These are phyloP conservation scores for Trichoderma sp. DNA, from an alignment of 2,329 filamentous ascomycete species.

Conservation along the genomic window DNA sequence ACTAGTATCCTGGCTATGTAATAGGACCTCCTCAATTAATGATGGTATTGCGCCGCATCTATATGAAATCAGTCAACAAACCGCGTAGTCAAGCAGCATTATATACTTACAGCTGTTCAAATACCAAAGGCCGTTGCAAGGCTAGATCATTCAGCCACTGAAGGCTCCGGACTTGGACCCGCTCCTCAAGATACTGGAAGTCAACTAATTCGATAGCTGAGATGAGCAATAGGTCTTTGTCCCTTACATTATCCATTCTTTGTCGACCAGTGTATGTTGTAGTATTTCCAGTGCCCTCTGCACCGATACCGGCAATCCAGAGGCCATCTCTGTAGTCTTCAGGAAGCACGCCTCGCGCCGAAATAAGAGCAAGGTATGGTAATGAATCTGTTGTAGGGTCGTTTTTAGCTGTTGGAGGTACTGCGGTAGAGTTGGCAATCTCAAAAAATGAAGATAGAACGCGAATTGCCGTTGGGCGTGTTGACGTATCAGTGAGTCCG, in stretches of 20 bases:
- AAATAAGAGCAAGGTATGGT: slow-evolving; percentile 60
- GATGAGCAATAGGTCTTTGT: slow-evolving; percentile 62
- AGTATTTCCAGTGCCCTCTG: slow-evolving; percentile 34
- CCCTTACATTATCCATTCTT: slow-evolving; percentile 48
- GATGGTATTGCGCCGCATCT: slow-evolving; percentile 57
- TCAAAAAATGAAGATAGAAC: slow-evolving; percentile 61
- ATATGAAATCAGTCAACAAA: slow-evolving; percentile 21
- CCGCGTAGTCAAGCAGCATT: too few species aligned
- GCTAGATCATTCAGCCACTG: slow-evolving; percentile 60
- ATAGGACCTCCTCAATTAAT: slow-evolving; percentile 59
- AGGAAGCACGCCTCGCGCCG: slow-evolving; percentile 53
- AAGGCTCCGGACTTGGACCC: slow-evolving; percentile 58
- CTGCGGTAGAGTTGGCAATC: slow-evolving; percentile 31
- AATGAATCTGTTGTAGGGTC: slow-evolving; percentile 37
- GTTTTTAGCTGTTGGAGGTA: neutral
- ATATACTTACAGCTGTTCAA: slow-evolving; percentile 55
- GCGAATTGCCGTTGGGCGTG: slow-evolving; percentile 56
- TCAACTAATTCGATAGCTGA: slow-evolving; percentile 64
- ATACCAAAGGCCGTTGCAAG: slow-evolving; percentile 51
- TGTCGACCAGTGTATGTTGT: slow-evolving; percentile 28
- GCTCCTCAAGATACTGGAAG: slow-evolving; percentile 63
- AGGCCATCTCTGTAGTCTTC: slow-evolving; percentile 63
- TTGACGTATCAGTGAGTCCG: slow-evolving; percentile 61
- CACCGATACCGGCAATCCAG: slow-evolving; percentile 57
- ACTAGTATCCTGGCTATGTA: slow-evolving; percentile 60